Evolutionary conservation across 208 protist species (phyloP).

Genomic region (Trypanosoma mega): DNA sequence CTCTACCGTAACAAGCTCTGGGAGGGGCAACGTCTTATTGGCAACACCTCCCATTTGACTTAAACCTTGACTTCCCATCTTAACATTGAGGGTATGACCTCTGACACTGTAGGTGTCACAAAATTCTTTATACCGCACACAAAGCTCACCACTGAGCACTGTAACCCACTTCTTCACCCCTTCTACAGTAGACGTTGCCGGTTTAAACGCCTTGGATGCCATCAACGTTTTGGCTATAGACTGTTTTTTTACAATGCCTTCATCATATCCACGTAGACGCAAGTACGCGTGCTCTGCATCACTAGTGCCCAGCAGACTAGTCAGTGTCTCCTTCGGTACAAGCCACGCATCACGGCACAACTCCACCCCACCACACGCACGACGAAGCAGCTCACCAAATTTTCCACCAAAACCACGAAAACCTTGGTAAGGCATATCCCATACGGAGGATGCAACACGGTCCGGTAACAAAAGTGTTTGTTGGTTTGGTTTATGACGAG

Average conservation of each 20-base stretch:
- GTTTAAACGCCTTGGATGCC: conserved; percentile 68
- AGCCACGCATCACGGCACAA: conserved; percentile 60
- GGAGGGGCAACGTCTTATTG: conserved; percentile 38
- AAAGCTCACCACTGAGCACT: conserved; percentile 62
- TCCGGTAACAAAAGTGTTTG: conserved; percentile 77
- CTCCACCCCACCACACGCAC: conserved; percentile 36
- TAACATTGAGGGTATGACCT: conserved; percentile 49
- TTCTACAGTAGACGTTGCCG: conserved; percentile 25
- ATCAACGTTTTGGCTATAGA: conserved; percentile 47
- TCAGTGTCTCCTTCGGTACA: conserved; percentile 21
- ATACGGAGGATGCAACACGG: conserved; percentile 53
- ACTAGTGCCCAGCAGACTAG: conserved; percentile 5
- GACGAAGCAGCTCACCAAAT: conserved; percentile 50
- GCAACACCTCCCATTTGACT: conserved; percentile 28
- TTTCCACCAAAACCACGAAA: conserved; percentile 85
- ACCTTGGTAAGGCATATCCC: conserved; percentile 42
- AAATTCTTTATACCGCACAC: conserved; percentile 52
- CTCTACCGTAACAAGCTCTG: conserved; percentile 33
- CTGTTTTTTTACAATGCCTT: conserved; percentile 38
- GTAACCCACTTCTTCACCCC: conserved; percentile 60
- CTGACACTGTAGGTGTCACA: conserved; percentile 28
- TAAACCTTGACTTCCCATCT: conserved; percentile 43
- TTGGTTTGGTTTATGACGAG: conserved; percentile 82
- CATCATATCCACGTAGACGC: conserved; percentile 49
- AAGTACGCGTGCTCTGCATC: conserved; percentile 37